Percentiles rank a stretch among this genome's conserved stretches.
Evolutionary conservation across 2,329 filamentous ascomycete species (phyloP).

Genomic region (Sarocladium strictum): DNA sequence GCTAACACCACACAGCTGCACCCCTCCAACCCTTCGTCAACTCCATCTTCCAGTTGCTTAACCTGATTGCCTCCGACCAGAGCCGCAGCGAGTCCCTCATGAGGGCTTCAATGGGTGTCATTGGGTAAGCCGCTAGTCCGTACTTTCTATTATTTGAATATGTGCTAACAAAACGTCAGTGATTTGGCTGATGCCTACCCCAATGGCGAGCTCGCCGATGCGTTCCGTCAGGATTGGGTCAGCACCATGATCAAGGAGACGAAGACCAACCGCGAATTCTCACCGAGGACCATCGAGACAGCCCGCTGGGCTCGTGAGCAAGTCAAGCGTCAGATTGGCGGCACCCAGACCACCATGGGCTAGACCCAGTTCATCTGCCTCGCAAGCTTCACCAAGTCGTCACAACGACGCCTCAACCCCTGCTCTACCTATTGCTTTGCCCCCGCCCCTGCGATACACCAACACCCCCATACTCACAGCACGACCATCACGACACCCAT

Average conservation of each 20-base stretch:
- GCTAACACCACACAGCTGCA: conserved; percentile 43
- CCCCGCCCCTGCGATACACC: conserved; percentile 7
- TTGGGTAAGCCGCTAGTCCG: conserved; percentile 64
- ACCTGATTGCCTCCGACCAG: conserved; percentile 70
- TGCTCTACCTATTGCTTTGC: neutral
- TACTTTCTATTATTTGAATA: too few relatives aligned
- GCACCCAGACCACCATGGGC: conserved; percentile 44
- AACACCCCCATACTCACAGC: neutral
- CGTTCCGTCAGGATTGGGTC: conserved; percentile 89
- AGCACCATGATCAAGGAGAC: conserved; percentile 87
- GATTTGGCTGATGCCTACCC: conserved; percentile 93
- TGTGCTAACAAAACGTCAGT: conserved; percentile 45
- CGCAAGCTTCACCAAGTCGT: neutral
- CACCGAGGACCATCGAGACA: conserved; percentile 80
- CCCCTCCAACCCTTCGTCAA: conserved; percentile 72
- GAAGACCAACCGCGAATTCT: conserved; percentile 81
- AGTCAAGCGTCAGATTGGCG: conserved; percentile 81
- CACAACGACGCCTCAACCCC: conserved; percentile 1
- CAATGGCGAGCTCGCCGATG: conserved; percentile 74
- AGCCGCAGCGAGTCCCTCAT: conserved; percentile 90
- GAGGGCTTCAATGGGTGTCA: conserved; percentile 92
- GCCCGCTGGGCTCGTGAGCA: conserved; percentile 97
- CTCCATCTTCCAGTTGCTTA: conserved; percentile 81
- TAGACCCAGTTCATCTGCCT: conserved; percentile 28
- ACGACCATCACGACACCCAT: conserved; percentile 4